Evolutionary conservation across 805 yeast genomes (phyloP), one percentile per base, ranked within the genome.

Genomic region (Ogataea nonfermentans): DNA sequence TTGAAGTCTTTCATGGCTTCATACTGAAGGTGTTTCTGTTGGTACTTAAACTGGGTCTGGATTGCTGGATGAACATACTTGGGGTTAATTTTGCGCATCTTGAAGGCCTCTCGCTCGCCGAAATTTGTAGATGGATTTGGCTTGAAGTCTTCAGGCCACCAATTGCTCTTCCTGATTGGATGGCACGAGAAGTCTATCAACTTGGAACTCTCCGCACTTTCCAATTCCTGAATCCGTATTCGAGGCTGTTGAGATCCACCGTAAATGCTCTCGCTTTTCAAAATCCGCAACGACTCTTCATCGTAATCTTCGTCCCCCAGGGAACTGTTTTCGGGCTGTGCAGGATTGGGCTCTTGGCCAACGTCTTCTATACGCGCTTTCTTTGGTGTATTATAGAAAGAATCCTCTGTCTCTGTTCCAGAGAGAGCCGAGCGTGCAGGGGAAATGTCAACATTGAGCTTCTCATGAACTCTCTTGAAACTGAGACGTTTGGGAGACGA

Each of bases 71-170:
- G 61, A 9, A 47, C 50, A 9, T 34, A 40, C 15, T 42, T 26
- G 3, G 46, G 24, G 11, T 42, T 37, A n/a, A 56, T 29, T 32
- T 44, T 52, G 14, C 58, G 44, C 39, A 46, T 41, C 23, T 54
- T 47, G 31, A 55, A 52, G 9, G 59, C 52, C 8, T 41, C 29
- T 11, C 23, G 35, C 17, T 32, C 29, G 1, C 56, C 54, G 32
- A 53, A 52, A 25, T 53, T 52, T 6, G 44, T 40, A 6, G 24
- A 37, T 8, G 65, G 60, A 37, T 64, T 64, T 3, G 59, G 57
- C 26, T 51, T 51, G 49, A 65, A 65, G 37, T 65, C 68, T 40
- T 63, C 68, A 2, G 65, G 59, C 44, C 56, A 61, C 70, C 69
- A 65, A 5, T 49, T 46, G 8, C 60, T 35, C 4, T 50, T 40